phyloP scores from a whole-genome alignment of 1,139 yeast species.

The Taphrina sp. region DNA sequence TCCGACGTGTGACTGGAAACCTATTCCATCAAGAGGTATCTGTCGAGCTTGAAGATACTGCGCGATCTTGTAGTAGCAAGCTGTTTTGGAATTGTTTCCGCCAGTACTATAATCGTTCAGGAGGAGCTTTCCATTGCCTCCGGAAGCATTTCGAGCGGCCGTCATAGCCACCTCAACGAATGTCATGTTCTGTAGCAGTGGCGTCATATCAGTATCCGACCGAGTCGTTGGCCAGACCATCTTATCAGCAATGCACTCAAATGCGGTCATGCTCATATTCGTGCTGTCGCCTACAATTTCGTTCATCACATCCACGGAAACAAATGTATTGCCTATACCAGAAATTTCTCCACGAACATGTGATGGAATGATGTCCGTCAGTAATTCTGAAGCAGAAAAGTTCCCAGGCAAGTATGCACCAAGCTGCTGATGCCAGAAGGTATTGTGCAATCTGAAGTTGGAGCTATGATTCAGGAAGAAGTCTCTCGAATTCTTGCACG shows the following conservation, averaged over 20 bases:
- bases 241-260: background rate
- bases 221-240: background rate
- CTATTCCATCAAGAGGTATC: background rate
- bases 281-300: background rate
- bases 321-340: background rate
- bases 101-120: conserved; percentile 1
- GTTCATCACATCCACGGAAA: background rate
- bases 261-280: background rate
- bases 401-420: background rate
- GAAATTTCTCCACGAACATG: background rate
- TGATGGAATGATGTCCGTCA: background rate
- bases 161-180: background rate
- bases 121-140: background rate
- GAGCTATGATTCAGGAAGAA: background rate
- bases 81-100: background rate
- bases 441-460: background rate
- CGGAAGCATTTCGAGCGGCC: background rate
- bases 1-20: conserved; percentile 1
- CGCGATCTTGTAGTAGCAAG: background rate
- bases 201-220: background rate
- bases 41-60: background rate
- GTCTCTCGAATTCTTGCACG: background rate
- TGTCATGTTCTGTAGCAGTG: background rate
- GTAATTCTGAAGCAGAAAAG: background rate
- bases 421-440: background rate